Evolutionary conservation across 495 filamentous ascomycete species (phyloP), one percentile per base, ranked within the genome.

Genomic region (Talaromyces stipitatus): DNA sequence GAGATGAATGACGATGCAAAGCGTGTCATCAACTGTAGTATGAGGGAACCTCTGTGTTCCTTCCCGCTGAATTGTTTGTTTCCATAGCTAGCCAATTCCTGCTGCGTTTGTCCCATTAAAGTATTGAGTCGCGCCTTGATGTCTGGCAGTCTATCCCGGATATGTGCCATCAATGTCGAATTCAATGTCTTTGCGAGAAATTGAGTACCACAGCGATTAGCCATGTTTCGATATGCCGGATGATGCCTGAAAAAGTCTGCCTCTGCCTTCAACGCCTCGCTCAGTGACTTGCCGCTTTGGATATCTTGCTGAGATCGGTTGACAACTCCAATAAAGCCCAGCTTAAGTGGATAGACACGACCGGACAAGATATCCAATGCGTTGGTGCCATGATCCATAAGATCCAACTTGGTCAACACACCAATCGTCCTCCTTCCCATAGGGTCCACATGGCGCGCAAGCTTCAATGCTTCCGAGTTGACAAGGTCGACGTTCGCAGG

Each of bases 321-420:
- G 60, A 99, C 95, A 7, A 97, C 91, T 33, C 95, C 94, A 58
- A 99, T 97, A 68, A 97, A 99, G 10, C 94, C 94, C 41, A 99
- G 80, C 71, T 99, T 99, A 57, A 99, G 69, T 12, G 94, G 94
- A 69, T 99, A 99, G 3, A 99, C 94, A 22, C 94, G 84, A 0
- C 94, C 94, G 10, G 91, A 95, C 30, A 99, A 81, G 60, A 99
- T 97, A 63, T 99, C 94, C 60, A 99, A 77, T 2, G 94, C 95
- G 67, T 99, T 99, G 51, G 94, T 99, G 41, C 94, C 94, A 67
- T 99, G 94, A 66, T 99, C 94, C 94, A 99, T 99, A 32, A 99
- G 78, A 69, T 99, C 94, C 61, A 97, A 79, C 72, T 99, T 99
- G 16, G 94, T 97, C 56, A 99, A 80, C 47, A 99, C 95, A 45